Evolutionary conservation across 176 grass and related monocot species (phyloP), one percentile per base, ranked within the genome.

Genomic region (Hyparrhenia diplandra): DNA sequence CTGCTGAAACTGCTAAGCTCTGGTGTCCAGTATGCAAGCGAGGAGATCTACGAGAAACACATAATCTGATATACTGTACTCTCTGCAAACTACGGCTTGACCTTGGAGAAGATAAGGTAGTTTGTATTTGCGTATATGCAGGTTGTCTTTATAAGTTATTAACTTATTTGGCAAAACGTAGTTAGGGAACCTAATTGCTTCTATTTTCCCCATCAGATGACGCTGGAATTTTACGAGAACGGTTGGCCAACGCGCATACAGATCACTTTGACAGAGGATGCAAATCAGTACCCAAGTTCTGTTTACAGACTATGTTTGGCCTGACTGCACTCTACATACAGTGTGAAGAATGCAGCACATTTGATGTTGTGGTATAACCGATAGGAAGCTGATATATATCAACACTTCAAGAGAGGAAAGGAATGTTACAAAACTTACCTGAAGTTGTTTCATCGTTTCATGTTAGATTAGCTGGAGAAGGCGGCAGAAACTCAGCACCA

Each of bases 11-110:
- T 79, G 60, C 59, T 80, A 95, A 86, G 74, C 52, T 98, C 25
- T 98, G 90, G 92, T 98, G 92, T 73, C 90, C 92, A 75, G 79
- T 91, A 69, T 98, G 96, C 83, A 95, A 93, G 86, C 77, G 76
- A 82, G 96, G 96, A 84, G 88, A 80, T 46, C 82, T 98, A 67
- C 80, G 62, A 69, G 92, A 98, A 67, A 78, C 68, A 8, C 84
- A 84, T 80, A 92, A 91, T 81, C 76, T 93, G 72, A 88, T 98
- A 85, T 80, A 89, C 18, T 95, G 92, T 84, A 93, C 87, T 80
- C 67, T 75, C 16, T 95, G 96, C 74, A 77, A 78, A 30, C 87
- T 95, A 35, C 90, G 71, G 41, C 84, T 98, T 60, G 92, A 98
- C 58, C 85, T 88, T 73, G 86, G 82, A 87, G 85, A 89, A 55